A percentile compares a stretch with the other conserved stretches of the same genome.
phyloP scores from a whole-genome alignment of 805 yeast species.

The Wickerhamomyces tratensis region DNA sequence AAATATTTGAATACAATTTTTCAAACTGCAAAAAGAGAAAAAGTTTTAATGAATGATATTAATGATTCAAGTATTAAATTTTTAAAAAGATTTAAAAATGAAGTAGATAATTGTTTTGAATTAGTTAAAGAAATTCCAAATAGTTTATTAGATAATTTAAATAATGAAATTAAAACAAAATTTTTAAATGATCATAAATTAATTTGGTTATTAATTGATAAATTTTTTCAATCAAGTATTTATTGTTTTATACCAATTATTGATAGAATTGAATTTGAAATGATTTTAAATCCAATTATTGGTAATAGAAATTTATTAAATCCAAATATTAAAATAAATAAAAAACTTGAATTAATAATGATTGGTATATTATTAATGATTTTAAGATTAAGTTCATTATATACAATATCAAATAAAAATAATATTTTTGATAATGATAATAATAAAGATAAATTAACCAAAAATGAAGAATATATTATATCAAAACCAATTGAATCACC shows the following conservation, averaged over 20 bases:
- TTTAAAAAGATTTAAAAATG: background rate
- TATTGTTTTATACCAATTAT: conserved; percentile 11
- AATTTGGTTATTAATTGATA: conserved; percentile 16
- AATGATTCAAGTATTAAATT: background rate
- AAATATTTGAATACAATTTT: conserved; percentile 12
- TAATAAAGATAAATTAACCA: background rate
- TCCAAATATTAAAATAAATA: conserved; percentile 6
- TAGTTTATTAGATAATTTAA: background rate
- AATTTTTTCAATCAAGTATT: conserved; percentile 14
- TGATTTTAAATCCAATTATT: conserved; percentile 5
- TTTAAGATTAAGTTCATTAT: conserved; percentile 14
- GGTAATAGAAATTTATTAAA: conserved; percentile 7
- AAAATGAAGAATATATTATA: conserved; percentile 10
- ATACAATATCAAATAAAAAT: conserved; percentile 1
- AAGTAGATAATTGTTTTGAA: conserved; percentile 2
- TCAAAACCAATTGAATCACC: conserved; percentile 7
- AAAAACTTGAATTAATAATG: conserved; percentile 10
- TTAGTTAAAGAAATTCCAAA: background rate
- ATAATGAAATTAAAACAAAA: background rate
- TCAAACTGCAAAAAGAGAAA: conserved; percentile 1
- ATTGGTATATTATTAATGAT: conserved; percentile 12
- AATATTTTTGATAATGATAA: conserved; percentile 10
- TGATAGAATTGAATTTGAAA: conserved; percentile 10
- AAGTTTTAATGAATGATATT: background rate
- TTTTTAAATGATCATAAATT: conserved; percentile 10